Evolutionary conservation across 2,329 filamentous ascomycete genomes (phyloP).

Genomic region (Arthrobotrys iridis): DNA sequence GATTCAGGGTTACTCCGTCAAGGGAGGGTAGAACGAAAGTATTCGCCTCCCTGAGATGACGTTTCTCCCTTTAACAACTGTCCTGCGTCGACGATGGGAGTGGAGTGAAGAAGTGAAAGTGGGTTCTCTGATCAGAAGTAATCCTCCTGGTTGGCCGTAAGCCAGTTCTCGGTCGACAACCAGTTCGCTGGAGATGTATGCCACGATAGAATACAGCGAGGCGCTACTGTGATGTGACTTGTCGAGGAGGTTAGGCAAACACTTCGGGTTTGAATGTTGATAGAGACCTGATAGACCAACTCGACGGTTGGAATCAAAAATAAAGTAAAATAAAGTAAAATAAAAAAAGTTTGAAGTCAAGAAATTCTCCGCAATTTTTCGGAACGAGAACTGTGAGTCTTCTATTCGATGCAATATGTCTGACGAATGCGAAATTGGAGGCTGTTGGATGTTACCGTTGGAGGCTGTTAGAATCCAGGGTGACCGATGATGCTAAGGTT

Average conservation of each 20-base stretch:
- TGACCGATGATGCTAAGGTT: slow-evolving; percentile 3
- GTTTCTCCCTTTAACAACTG: slow-evolving; percentile 49
- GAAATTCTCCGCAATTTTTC: slow-evolving; percentile 5
- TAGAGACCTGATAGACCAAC: neutral
- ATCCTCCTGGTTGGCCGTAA: slow-evolving; percentile 23
- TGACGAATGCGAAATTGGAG: slow-evolving; percentile 40
- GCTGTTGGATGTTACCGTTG: slow-evolving; percentile 26
- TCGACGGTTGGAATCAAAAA: neutral
- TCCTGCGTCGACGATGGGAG: slow-evolving; percentile 40
- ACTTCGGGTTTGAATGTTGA: neutral
- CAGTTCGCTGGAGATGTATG: slow-evolving; percentile 31
- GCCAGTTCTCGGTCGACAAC: slow-evolving; percentile 24
- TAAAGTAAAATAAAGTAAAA: neutral
- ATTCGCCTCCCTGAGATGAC: slow-evolving; percentile 48
- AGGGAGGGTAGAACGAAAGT: slow-evolving; percentile 52
- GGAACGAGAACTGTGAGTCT: neutral
- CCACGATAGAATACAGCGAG: slow-evolving; percentile 40
- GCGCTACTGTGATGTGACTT: slow-evolving; percentile 40
- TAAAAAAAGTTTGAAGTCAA: neutral
- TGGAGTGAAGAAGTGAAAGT: slow-evolving; percentile 29
- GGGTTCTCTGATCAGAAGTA: slow-evolving; percentile 4
- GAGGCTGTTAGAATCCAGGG: slow-evolving; percentile 8
- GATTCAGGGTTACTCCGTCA: slow-evolving; percentile 53
- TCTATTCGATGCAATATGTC: slow-evolving; percentile 15
- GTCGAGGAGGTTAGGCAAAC: slow-evolving; percentile 29